A percentile compares a stretch with the other conserved stretches of the same genome.
Conservation (phyloP, 768 basidiomycete species). For the Russula ochroleuca region DNA sequence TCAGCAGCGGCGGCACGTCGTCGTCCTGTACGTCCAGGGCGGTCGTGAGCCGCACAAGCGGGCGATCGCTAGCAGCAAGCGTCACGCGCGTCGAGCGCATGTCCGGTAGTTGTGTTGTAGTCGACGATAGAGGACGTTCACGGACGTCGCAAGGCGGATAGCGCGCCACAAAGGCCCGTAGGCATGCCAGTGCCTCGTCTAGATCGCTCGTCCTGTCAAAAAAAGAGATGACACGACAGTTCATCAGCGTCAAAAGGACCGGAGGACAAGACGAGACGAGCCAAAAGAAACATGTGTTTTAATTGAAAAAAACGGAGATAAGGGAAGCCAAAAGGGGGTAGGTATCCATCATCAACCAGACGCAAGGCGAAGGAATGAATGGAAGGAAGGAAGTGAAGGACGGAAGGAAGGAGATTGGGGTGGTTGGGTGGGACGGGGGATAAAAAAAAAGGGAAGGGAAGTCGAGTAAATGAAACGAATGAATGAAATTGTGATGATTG, state of each 20-base stretch:
- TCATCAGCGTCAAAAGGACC: neutral
- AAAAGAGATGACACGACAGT: neutral
- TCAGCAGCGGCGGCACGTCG: slow-evolving; percentile 70
- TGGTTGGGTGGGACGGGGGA: slow-evolving; percentile 2
- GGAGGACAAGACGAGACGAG: neutral
- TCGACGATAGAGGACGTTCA: slow-evolving; percentile 29
- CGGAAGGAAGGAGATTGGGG: neutral
- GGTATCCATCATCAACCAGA: neutral
- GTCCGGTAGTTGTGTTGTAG: slow-evolving; percentile 16
- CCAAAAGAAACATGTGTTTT: neutral
- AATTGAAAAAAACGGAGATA: neutral
- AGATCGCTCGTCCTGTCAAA: slow-evolving; percentile 44
- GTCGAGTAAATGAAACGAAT: neutral
- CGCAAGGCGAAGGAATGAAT: neutral
- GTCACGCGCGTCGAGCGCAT: slow-evolving; percentile 51
- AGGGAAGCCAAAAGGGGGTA: neutral
- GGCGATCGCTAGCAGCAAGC: slow-evolving; percentile 53
- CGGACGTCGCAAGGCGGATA: slow-evolving; percentile 60
- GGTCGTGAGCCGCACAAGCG: slow-evolving; percentile 68
- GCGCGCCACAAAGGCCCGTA: slow-evolving; percentile 56
- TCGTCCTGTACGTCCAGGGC: slow-evolving; percentile 63
- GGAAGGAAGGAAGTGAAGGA: neutral
- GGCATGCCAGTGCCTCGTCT: slow-evolving; percentile 49
- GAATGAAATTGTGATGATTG: neutral
- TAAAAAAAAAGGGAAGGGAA: slow-evolving; percentile 32